Conservation (phyloP, 768 basidiomycete genomes). For the Rhodocollybia butyracea region DNA sequence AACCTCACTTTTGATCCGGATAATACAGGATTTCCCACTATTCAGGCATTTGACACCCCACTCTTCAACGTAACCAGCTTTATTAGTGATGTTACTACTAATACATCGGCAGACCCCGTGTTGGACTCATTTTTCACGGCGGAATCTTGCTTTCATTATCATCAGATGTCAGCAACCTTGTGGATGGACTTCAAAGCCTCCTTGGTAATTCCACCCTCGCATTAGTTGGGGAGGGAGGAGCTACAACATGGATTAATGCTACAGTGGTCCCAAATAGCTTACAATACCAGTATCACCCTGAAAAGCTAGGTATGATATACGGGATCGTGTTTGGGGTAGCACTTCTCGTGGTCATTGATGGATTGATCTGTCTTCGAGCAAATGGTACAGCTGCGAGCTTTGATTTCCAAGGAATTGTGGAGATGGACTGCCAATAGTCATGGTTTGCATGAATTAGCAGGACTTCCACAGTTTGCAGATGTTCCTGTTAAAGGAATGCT, state of each 20-base stretch:
- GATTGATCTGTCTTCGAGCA: background rate
- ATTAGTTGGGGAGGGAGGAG: background rate
- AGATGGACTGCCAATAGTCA: background rate
- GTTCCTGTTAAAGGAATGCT: too few species aligned
- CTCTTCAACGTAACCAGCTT: slow-evolving; percentile 1
- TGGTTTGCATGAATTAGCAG: background rate
- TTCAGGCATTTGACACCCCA: background rate
- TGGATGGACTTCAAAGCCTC: background rate
- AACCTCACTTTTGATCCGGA: background rate
- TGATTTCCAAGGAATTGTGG: background rate
- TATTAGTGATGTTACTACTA: too few species aligned
- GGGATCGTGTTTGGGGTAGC: background rate
- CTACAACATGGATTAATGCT: slow-evolving; percentile 3
- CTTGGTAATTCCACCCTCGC: slow-evolving; percentile 3
- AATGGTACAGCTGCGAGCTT: background rate
- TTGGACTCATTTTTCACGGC: background rate
- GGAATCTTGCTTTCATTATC: background rate
- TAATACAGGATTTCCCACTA: background rate
- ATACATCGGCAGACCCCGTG: too few species aligned
- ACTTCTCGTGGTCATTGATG: background rate
- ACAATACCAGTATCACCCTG: slow-evolving; percentile 46
- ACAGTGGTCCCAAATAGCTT: slow-evolving; percentile 12
- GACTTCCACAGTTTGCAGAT: background rate
- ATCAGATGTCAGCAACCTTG: background rate
- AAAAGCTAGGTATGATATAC: slow-evolving; percentile 15